Evolutionary conservation across 768 basidiomycete species (phyloP).

Genomic region (Gymnopilus dilepis): DNA sequence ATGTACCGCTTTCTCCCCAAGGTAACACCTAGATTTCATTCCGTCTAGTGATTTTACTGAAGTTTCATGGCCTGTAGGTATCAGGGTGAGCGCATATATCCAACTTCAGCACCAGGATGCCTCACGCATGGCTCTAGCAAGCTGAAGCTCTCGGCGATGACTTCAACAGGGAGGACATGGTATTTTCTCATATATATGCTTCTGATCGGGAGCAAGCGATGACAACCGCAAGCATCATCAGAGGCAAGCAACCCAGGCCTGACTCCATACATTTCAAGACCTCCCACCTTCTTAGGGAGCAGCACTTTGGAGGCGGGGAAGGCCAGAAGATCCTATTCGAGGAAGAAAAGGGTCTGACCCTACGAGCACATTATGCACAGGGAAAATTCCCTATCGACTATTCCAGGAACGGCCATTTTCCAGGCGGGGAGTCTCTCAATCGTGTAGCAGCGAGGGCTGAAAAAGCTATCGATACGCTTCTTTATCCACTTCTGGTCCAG

Average conservation of each 20-base stretch:
- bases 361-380: constrained; percentile 54
- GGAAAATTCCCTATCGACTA: constrained; percentile 58
- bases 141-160: constrained; percentile 63
- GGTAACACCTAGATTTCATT: constrained; percentile 46
- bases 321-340: constrained; percentile 57
- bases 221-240: constrained; percentile 63
- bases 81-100: constrained; percentile 48
- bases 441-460: constrained; percentile 65
- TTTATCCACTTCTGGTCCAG: constrained; percentile 60
- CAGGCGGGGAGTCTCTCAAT: constrained; percentile 72
- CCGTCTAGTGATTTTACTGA: neutral
- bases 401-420: constrained; percentile 57
- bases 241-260: constrained; percentile 49
- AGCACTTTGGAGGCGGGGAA: constrained; percentile 73
- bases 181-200: constrained; percentile 62
- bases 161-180: constrained; percentile 44
- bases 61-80: constrained; percentile 43
- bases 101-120: neutral
- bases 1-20: constrained; percentile 76
- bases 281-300: constrained; percentile 65
- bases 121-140: constrained; percentile 45
- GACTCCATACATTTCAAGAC: constrained; percentile 49
- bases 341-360: constrained; percentile 37
- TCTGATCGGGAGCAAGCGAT: constrained; percentile 71
- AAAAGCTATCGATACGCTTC: constrained; percentile 51